Evolutionary conservation across 129 eudicot genomes (phyloP).

Genomic region (Pittosporum tobira): DNA sequence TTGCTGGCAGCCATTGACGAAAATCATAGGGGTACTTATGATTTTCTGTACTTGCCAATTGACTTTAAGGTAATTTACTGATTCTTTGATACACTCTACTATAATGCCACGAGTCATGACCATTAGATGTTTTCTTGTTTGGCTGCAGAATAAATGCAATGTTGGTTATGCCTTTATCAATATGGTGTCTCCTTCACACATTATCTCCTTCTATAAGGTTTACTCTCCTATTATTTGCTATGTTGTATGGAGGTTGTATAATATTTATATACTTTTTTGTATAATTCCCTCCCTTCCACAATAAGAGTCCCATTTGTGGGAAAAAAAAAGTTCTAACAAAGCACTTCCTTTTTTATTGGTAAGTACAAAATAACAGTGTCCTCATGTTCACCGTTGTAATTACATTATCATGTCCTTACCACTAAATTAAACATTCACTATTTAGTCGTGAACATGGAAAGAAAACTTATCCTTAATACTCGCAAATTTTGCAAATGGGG

Average conservation of each 20-base stretch:
- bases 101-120: not conserved
- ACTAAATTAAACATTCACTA: too few species aligned
- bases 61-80: conserved; percentile 69
- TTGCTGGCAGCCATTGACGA: conserved; percentile 89
- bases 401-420: too few species aligned
- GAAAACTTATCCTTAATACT: too few species aligned
- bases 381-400: too few species aligned
- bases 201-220: conserved; percentile 74
- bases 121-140: conserved; percentile 12
- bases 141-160: conserved; percentile 83
- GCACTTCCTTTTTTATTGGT: too few species aligned
- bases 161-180: conserved; percentile 96
- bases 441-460: too few species aligned
- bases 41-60: conserved; percentile 89
- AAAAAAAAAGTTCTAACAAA: too few species aligned
- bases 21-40: conserved; percentile 77
- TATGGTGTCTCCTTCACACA: conserved; percentile 78
- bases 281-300: too few species aligned
- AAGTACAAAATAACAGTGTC: too few species aligned
- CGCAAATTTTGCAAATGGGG: too few species aligned
- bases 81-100: not conserved
- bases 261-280: not conserved
- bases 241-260: not conserved
- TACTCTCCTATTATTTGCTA: conserved; percentile 12
- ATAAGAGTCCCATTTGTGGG: too few species aligned